Percentiles rank a stretch among this genome's conserved stretches.
These are phyloP conservation scores for Colletotrichum tamarilloi DNA, from an alignment of 2,329 filamentous ascomycete genomes.

Conservation along the genomic window DNA sequence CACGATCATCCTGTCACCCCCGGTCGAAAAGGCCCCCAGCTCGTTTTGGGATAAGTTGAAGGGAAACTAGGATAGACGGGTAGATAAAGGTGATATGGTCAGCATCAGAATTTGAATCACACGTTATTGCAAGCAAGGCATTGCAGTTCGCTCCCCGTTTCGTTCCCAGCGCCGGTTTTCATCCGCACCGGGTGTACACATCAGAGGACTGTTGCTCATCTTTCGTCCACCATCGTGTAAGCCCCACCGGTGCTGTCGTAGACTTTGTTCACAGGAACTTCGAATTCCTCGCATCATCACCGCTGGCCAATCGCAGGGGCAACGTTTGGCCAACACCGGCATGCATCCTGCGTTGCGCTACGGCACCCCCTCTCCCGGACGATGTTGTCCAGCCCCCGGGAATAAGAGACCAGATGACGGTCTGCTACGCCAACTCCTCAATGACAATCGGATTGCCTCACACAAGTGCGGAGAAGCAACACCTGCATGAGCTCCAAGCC, in stretches of 20 bases:
- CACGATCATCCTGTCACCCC: constrained; percentile 62
- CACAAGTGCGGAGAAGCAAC: not conserved
- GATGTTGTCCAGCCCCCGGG: not conserved
- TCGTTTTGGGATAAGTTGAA: constrained; percentile 61
- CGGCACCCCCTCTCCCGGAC: not conserved
- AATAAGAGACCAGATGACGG: not conserved
- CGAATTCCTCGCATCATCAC: not conserved
- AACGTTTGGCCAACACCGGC: not conserved
- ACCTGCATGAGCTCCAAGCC: not conserved
- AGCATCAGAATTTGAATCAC: not conserved
- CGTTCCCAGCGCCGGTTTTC: not conserved
- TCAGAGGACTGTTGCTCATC: no score
- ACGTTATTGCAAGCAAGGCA: not conserved
- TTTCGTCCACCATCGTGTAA: not conserved
- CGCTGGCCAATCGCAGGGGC: not conserved
- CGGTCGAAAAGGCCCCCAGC: constrained; percentile 45
- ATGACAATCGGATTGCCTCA: not conserved
- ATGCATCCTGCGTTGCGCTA: not conserved
- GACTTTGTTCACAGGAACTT: not conserved
- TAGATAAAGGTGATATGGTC: not conserved
- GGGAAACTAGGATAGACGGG: constrained; percentile 32
- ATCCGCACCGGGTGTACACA: not conserved
- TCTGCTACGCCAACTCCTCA: not conserved
- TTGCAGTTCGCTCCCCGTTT: no score
- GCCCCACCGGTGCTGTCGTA: not conserved